These are phyloP conservation scores for Solanum sejunctum DNA, from an alignment of 257 asterid genomes.

Conservation along the genomic window DNA sequence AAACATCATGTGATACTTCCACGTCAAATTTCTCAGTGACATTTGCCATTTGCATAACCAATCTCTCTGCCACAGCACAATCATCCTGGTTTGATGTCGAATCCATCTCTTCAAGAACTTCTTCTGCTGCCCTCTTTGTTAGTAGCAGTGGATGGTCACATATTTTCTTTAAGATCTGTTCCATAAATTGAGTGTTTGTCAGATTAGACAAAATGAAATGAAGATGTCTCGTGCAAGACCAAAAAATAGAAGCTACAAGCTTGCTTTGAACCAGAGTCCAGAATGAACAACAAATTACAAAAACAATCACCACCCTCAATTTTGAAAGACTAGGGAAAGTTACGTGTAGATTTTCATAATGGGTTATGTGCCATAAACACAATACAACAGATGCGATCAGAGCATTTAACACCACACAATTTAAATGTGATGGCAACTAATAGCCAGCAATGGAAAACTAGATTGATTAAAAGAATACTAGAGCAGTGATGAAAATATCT, in stretches of 20 bases:
- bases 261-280: not conserved
- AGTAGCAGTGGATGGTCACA: slow-evolving; percentile 90
- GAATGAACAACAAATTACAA: not conserved
- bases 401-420: not conserved
- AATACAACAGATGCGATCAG: not conserved
- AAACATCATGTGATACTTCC: slow-evolving; percentile 50
- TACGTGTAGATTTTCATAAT: not conserved
- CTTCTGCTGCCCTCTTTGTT: slow-evolving; percentile 97
- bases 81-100: slow-evolving; percentile 50
- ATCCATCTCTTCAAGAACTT: slow-evolving; percentile 95
- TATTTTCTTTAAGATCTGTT: slow-evolving; percentile 82
- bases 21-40: slow-evolving; percentile 64
- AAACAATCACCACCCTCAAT: not conserved
- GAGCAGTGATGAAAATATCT: not conserved
- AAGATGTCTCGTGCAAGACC: not conserved
- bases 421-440: not conserved
- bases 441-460: not conserved
- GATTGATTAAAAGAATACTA: not conserved
- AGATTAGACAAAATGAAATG: not conserved
- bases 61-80: slow-evolving; percentile 63
- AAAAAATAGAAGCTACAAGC: not conserved
- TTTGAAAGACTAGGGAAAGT: not conserved
- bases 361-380: not conserved
- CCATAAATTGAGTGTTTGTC: not conserved
- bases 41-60: slow-evolving; percentile 90